Base-by-base conservation (phyloP, 2,329 filamentous ascomycete species). In the Penicillium sp. region DNA sequence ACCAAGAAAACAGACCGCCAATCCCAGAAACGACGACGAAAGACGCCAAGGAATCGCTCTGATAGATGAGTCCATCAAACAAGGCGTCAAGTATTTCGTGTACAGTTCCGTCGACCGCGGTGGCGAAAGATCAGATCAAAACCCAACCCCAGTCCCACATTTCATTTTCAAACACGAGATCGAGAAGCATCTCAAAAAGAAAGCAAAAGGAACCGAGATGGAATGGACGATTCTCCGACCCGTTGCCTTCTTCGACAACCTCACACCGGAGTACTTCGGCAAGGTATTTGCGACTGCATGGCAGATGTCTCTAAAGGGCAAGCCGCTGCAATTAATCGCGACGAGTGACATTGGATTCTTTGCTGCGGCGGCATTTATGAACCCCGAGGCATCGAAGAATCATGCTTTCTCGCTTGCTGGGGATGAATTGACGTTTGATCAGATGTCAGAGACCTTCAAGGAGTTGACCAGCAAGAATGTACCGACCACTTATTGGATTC, bases 71-170 rank as follows among this genome's bases (percentile, higher is more conserved):
- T 77, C 82, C 3, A 67, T 88, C 56, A 78, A 79, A 27, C 70
- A 81, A 27, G 77, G 78, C 13, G 82, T 88, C 39, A 75, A 79
- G 57, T 81, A 85, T 65, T 86, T 89, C 63, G 80, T 89, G 44
- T 89, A 87, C 72, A 82, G 79, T 31, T 84, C 80, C 51, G 84
- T 87, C 27, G 87, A 89, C 60, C 83, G 87, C 39, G 84, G 85
- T 43, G 84, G 85, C 45, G 79, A 82, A 39, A 72, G 73, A 2
- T 78, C 77, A 6, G 81, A 78, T 46, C 79, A 81, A 65, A 77
- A 79, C 5, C 75, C 79, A 0, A 87, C 85, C 0, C 66, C 76
- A 0, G 78, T 88, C 46, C 82, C 84, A 0, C 85, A 89, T 69
- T 89, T 89, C 69, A 78, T 78, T 57, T 78, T 72, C 63, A 89